Conservation (phyloP, 2,329 filamentous ascomycete species). For the Ceratocystis destructans region DNA sequence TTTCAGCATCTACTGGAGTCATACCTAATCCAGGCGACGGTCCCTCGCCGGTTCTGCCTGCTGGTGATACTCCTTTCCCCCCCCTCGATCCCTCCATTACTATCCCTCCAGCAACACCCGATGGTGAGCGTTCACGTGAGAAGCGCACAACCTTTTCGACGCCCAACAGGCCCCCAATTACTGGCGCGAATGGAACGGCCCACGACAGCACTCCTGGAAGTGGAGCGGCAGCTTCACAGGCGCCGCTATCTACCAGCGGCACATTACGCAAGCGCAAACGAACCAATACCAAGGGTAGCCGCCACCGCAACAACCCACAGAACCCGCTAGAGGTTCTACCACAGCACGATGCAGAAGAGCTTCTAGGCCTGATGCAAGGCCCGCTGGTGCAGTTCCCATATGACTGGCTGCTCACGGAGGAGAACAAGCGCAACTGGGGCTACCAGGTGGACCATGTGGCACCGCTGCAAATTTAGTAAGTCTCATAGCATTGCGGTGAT, state of each 20-base stretch:
- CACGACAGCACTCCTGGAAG: not conserved
- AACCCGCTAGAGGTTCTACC: slow-evolving; percentile 59
- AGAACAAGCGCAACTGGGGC: slow-evolving; percentile 88
- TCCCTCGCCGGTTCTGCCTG: slow-evolving; percentile 31
- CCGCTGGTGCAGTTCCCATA: slow-evolving; percentile 87
- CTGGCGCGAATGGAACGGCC: not conserved
- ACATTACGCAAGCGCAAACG: slow-evolving; percentile 47
- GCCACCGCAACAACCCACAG: slow-evolving; percentile 40
- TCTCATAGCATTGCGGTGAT: not conserved
- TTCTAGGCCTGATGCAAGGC: slow-evolving; percentile 72
- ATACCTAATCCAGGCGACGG: slow-evolving; percentile 24
- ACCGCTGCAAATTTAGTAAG: slow-evolving; percentile 93
- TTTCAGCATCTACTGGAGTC: not conserved
- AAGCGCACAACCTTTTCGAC: slow-evolving; percentile 45
- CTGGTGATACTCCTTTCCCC: slow-evolving; percentile 35
- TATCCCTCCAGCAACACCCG: slow-evolving; percentile 14
- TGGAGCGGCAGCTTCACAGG: not conserved
- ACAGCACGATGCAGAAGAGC: slow-evolving; percentile 62
- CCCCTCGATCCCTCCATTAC: slow-evolving; percentile 30
- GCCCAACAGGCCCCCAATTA: slow-evolving; percentile 34
- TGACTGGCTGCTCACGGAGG: slow-evolving; percentile 86
- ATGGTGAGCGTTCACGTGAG: slow-evolving; percentile 25
- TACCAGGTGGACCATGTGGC: slow-evolving; percentile 94
- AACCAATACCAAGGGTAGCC: slow-evolving; percentile 55
- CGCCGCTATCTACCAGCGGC: slow-evolving; percentile 28